Base-by-base conservation (phyloP, 139 green algal species). In the Spirogloea muscicola region DNA sequence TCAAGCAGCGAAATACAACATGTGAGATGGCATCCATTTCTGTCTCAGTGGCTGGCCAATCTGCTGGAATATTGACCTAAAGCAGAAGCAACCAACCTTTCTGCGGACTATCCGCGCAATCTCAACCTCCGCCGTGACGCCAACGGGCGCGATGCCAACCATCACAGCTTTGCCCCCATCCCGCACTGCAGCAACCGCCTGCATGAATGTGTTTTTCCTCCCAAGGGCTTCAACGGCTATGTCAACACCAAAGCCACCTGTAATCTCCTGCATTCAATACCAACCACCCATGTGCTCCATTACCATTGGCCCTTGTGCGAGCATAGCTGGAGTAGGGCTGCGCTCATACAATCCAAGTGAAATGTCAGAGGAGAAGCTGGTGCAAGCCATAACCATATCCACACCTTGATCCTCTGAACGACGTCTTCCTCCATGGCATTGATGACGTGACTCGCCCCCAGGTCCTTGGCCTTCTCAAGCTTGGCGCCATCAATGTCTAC, bases 191-290 rank as follows among this genome's bases (percentile, higher is more conserved):
- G 18, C 16, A 41, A 78, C 31, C 57, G 40, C 58, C 69, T 72
- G 57, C 31, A 6, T 25, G 10, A 78, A 72, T 2, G 69, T 78
- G 29, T 43, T 10, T 9, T 34, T n/a, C 25, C 42, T 40, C 18
- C 69, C 69, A 21, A 78, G 61, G 18, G 69, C 69, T 41, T 78
- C 69, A 18, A 78, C 57, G 27, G 69, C 69, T n/a, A 78, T 36
- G 38, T 78, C 69, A 27, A 78, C 69, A 27, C 69, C 69, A 33
- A 29, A n/a, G 9, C 57, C 55, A 1, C 55, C 69, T 25, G 69
- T 78, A 5, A 72, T 60, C 40, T 52, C 69, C 69, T 78, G 69
- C 3, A n/a, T 29, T 16, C 10, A 16, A 64, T n/a, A 64, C n/a
- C n/a, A n/a, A n/a, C n/a, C n/a, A n/a, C n/a, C n/a, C n/a, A n/a